These are phyloP conservation scores for Fusarium duplospermum DNA, from an alignment of 2,329 filamentous ascomycete species.

Conservation along the genomic window DNA sequence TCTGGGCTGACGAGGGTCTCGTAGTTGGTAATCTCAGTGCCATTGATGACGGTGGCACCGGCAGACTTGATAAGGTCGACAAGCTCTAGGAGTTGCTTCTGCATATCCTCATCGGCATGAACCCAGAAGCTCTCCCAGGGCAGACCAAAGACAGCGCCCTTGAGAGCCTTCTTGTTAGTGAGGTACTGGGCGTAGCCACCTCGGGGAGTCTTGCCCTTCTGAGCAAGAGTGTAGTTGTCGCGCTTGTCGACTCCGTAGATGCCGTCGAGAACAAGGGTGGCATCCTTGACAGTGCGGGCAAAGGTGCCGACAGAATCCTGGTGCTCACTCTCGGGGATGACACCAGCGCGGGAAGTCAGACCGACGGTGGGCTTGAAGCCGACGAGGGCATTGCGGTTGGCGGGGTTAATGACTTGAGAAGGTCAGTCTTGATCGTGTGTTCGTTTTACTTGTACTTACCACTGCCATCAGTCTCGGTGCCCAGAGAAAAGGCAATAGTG, in stretches of 20 bases:
- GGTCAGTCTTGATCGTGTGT: constrained; percentile 8
- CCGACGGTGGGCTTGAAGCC: constrained; percentile 83
- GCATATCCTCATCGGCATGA: constrained; percentile 67
- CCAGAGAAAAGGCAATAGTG: constrained; percentile 71
- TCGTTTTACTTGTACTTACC: constrained; percentile 49
- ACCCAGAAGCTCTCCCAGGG: constrained; percentile 80
- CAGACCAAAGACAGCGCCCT: constrained; percentile 74
- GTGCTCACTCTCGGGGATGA: constrained; percentile 74
- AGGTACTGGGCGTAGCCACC: constrained; percentile 70
- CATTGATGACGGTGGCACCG: constrained; percentile 76
- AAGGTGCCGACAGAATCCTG: constrained; percentile 78
- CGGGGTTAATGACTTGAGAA: constrained; percentile 73
- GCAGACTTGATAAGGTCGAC: constrained; percentile 66
- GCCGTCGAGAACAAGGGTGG: constrained; percentile 72
- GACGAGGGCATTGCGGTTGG: constrained; percentile 75
- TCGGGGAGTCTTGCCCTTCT: constrained; percentile 64
- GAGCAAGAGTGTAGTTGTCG: constrained; percentile 74
- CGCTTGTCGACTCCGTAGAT: constrained; percentile 73
- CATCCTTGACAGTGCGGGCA: constrained; percentile 76
- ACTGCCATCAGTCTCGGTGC: constrained; percentile 80
- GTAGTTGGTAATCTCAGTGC: constrained; percentile 74
- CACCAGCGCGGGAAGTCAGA: constrained; percentile 71
- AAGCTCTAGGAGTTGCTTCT: constrained; percentile 58
- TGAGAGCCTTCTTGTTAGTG: constrained; percentile 63
- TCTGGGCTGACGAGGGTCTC: constrained; percentile 70